Percentiles rank a stretch among this genome's conserved stretches.
Evolutionary conservation across 83 land plant species (phyloP).

Genomic region (Picea abies): DNA sequence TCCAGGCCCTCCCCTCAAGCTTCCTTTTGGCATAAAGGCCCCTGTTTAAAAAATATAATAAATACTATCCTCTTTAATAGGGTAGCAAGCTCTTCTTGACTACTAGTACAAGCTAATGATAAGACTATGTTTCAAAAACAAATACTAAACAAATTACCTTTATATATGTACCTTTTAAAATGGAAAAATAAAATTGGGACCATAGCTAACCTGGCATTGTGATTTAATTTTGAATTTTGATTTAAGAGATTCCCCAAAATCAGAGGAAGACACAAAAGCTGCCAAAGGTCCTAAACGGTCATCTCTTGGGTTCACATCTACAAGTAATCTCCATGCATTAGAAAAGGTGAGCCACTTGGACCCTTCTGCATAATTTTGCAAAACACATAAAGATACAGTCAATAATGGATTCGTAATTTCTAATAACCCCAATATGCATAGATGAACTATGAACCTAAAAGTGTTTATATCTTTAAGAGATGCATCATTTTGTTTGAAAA

Average conservation of each 20-base stretch:
- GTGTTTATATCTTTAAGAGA: not conserved
- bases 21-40: not conserved
- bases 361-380: constrained; percentile 4
- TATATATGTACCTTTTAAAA: not conserved
- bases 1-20: not conserved
- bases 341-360: too few species aligned
- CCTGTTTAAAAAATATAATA: not conserved
- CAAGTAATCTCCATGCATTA: too few species aligned
- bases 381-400: not conserved
- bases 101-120: not conserved
- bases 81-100: not conserved
- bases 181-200: not conserved
- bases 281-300: too few species aligned
- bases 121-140: not conserved
- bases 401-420: not conserved
- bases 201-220: constrained; percentile 31
- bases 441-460: not conserved
- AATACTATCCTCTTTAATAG: not conserved
- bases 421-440: too few species aligned
- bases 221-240: too few species aligned
- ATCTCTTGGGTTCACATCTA: too few species aligned
- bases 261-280: too few species aligned
- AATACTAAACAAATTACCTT: not conserved
- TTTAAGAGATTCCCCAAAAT: too few species aligned
- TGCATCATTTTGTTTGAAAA: not conserved